Base-by-base conservation (phyloP, 148 eudicot genomes). In the Nepenthes gracilis region DNA sequence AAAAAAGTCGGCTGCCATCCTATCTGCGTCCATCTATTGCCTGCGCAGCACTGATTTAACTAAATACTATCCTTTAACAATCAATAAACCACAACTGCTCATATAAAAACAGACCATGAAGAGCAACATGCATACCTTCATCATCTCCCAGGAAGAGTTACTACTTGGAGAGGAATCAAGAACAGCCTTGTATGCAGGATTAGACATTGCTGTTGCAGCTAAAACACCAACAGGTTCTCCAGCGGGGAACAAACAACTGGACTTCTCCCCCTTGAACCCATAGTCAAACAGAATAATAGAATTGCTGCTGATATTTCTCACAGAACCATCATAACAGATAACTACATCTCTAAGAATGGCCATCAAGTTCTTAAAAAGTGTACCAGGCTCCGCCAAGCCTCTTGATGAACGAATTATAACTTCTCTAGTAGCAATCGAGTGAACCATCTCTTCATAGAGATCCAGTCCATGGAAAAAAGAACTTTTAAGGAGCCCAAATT, bases 141-240 rank as follows among this genome's bases (percentile, higher is more conserved):
- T 92, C 98, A 92, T 80, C 60, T 86, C 90, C 98, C 98, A 92
- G 10, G 98, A 85, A 37, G 80, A 75, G 62, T 85, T 92, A 67
- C 98, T 92, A 59, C 84, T 92, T 12, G 97, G 80, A 64, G 98
- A 88, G 60, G 98, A 92, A 58, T 92, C 98, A 48, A 92, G 85
- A 64, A 92, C 98, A 50, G 98, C 98, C 76, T 88, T 92, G 62
- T 92, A 92, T 35, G 98, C 98, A 64, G 98, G 98, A 82, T 88
- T 92, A 0, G 96, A 92, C 96, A 92, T 92, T 36, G 98, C 96
- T 37, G 98, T 92, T 51, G 98, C 98, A 68, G 98, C 98, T 63
- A 92, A 75, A 15, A 92, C 98, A 60, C 96, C 98, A 43, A 92
- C 98, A 35, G 98, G 98, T 64, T 88, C 98, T 43, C 98, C 98